Evolutionary conservation across 805 yeast genomes (phyloP).

Genomic region (Scheffersomyces lignosus): DNA sequence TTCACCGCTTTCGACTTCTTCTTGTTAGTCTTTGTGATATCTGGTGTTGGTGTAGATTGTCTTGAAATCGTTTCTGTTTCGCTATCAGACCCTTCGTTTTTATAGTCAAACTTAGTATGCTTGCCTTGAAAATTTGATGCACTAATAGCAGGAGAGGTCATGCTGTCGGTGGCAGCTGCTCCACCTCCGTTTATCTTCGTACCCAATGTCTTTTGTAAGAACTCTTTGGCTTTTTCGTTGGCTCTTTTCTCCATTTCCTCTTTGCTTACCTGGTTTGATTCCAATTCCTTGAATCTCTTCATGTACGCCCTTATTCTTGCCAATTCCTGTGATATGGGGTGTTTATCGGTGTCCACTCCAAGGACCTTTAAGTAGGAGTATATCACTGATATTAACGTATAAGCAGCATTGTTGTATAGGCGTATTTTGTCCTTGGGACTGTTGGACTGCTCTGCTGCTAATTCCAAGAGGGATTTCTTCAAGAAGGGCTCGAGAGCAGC

Average conservation of each 20-base stretch:
- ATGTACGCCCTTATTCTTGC: constrained; percentile 67
- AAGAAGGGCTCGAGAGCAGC: constrained; percentile 36
- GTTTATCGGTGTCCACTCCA: constrained; percentile 57
- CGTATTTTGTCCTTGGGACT: constrained; percentile 27
- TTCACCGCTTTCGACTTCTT: not conserved
- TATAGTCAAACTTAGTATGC: constrained; percentile 49
- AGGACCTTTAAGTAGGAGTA: constrained; percentile 58
- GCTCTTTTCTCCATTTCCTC: constrained; percentile 19
- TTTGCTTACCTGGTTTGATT: constrained; percentile 19
- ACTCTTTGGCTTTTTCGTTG: constrained; percentile 43
- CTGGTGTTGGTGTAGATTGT: not conserved
- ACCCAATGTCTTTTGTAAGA: constrained; percentile 48
- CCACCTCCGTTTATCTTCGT: constrained; percentile 28
- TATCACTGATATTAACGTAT: constrained; percentile 55
- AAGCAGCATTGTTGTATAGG: constrained; percentile 43
- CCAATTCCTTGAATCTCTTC: constrained; percentile 51
- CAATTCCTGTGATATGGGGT: constrained; percentile 68
- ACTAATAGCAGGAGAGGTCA: constrained; percentile 52
- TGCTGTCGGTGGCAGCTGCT: constrained; percentile 24
- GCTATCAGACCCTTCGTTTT: constrained; percentile 7
- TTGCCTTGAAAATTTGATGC: constrained; percentile 51
- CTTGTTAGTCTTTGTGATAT: constrained; percentile 2
- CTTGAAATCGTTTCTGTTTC: constrained; percentile 2
- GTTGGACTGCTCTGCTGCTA: constrained; percentile 19
- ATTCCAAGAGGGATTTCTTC: constrained; percentile 41